Evolutionary conservation across 192 early-diverging fungal species (phyloP).

Genomic region (Phlyctochytrium bullatum): DNA sequence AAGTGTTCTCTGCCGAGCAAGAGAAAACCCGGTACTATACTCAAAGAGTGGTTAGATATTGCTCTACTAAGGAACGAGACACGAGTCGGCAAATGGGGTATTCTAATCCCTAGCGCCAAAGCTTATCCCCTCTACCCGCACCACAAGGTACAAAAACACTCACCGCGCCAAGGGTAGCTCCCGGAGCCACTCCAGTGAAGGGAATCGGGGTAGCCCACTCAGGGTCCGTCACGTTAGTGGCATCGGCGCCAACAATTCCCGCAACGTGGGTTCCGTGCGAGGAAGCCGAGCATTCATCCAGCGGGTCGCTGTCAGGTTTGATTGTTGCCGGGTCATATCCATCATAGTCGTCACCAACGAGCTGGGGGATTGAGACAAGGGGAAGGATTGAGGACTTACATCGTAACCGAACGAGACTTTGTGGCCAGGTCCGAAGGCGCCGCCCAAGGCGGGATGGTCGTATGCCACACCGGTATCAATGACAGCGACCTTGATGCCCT

Average conservation of each 20-base stretch:
- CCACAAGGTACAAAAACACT: conserved; percentile 51
- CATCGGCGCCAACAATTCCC: conserved; percentile 44
- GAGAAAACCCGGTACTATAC: background rate
- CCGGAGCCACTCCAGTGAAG: conserved; percentile 75
- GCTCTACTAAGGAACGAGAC: background rate
- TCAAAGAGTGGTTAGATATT: background rate
- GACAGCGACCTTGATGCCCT: conserved; percentile 42
- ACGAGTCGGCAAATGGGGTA: background rate
- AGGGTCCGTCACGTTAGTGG: conserved; percentile 17
- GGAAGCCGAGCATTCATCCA: conserved; percentile 31
- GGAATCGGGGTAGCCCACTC: conserved; percentile 11
- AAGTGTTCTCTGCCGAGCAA: conserved; percentile 22
- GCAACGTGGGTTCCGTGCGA: conserved; percentile 51
- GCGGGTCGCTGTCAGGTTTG: conserved; percentile 38
- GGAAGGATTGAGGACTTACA: conserved; percentile 18
- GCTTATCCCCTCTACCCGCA: background rate
- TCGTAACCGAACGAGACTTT: conserved; percentile 36
- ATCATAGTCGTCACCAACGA: background rate
- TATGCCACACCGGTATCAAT: conserved; percentile 49
- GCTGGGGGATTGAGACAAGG: conserved; percentile 5
- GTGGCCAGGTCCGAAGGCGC: conserved; percentile 33
- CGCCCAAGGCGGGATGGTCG: conserved; percentile 46
- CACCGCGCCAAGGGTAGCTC: conserved; percentile 74
- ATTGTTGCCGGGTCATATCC: background rate
- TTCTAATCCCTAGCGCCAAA: background rate